Base-by-base conservation (phyloP, 1,139 yeast species). In the Hansenula lynferdii region DNA sequence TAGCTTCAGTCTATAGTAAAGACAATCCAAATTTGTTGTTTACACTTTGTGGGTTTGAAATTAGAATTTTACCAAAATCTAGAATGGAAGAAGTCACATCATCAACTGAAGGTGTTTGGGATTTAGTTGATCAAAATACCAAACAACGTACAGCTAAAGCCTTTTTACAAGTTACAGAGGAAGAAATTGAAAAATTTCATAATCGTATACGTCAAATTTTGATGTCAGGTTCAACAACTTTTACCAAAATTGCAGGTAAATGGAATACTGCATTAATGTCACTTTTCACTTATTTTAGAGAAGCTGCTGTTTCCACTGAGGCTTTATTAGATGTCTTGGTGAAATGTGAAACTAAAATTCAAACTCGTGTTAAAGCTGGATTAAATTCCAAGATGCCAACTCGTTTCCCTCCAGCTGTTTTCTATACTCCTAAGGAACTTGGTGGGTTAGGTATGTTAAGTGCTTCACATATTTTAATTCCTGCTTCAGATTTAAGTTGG, bases 371-470 rank as follows among this genome's bases (percentile, higher is more conserved):
- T 19, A 94, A 94, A 58, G 77, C 92, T 67, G 98, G 98, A 0
- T 70, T 94, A 44, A 94, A 94, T 55, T 90, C 97, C 8, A 94
- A 94, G 62, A 94, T 94, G 99, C 99, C 99, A 0, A 81, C 96
- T 0, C 72, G 99, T 39, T 94, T 94, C 64, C 99, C 99, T 4
- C 99, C 98, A 0, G 97, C 97, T 3, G 98, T 94, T 1, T 94
- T 94, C 52, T 94, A 94, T 58, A 87, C 98, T 0, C 98, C 98
- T 0, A 92, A 89, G 52, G 99, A 94, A 58, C 65, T 94, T 9
- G 98, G 99, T 37, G 99, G 99, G 28, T 65, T 94, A 34, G 98
- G 98, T 16, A 94, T 94, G 98, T 68, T 94, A 20, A 86, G 96
- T 69, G 97, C 97, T 0, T 86, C 96, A 14, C 98, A 94, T 59